phyloP scores from a whole-genome alignment of 257 asterid species.

The Lavandula angustifolia region DNA sequence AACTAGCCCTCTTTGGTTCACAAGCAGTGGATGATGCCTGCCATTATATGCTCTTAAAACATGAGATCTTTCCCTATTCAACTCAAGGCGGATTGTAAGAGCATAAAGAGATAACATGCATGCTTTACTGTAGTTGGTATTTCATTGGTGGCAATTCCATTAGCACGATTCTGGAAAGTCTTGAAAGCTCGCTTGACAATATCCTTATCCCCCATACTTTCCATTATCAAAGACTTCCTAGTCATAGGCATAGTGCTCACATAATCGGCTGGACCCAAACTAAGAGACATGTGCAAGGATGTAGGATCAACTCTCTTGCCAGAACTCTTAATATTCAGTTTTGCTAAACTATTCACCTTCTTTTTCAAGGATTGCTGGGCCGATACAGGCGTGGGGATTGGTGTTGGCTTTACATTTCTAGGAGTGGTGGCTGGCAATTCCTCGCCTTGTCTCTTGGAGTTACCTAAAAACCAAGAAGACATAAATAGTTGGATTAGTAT shows the following conservation, averaged over 20 bases:
- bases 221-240: slow-evolving; percentile 88
- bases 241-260: slow-evolving; percentile 36
- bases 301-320: slow-evolving; percentile 53
- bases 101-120: slow-evolving; percentile 39
- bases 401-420: slow-evolving; percentile 43
- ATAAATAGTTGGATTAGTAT: background rate
- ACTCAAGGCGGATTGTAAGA: background rate
- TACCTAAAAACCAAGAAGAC: slow-evolving; percentile 45
- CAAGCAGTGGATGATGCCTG: slow-evolving; percentile 50
- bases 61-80: background rate
- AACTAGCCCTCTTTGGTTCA: slow-evolving; percentile 46
- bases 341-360: slow-evolving; percentile 42
- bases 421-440: slow-evolving; percentile 42
- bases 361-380: slow-evolving; percentile 45
- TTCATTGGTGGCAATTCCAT: slow-evolving; percentile 44
- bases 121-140: slow-evolving; percentile 41
- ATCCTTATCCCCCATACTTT: slow-evolving; percentile 95
- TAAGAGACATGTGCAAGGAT: slow-evolving; percentile 84
- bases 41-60: slow-evolving; percentile 24
- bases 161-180: slow-evolving; percentile 67
- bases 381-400: slow-evolving; percentile 38
- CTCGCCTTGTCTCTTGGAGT: slow-evolving; percentile 52
- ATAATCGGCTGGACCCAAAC: slow-evolving; percentile 58
- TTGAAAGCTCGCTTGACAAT: slow-evolving; percentile 84
- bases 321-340: slow-evolving; percentile 42